Evolutionary conservation across 306 rosid genomes (phyloP).

Genomic region (Elaeagnus macrophylla): DNA sequence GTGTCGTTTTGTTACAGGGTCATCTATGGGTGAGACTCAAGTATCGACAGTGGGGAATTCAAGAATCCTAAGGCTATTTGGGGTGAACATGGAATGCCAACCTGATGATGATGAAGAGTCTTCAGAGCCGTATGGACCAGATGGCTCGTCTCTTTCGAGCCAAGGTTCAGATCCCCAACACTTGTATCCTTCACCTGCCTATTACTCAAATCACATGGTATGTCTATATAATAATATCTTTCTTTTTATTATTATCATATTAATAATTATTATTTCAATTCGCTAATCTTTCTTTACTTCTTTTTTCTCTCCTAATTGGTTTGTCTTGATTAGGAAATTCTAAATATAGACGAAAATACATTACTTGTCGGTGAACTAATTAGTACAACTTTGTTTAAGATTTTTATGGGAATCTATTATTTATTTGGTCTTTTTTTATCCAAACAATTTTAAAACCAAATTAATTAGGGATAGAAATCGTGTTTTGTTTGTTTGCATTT

Average conservation of each 20-base stretch:
- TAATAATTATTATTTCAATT: neutral
- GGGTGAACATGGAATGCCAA: slow-evolving; percentile 90
- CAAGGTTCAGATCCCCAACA: slow-evolving; percentile 32
- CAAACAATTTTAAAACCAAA: no score
- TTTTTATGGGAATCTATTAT: no score
- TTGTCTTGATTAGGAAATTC: no score
- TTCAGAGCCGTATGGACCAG: slow-evolving; percentile 46
- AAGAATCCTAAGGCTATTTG: slow-evolving; percentile 73
- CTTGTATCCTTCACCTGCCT: slow-evolving; percentile 25
- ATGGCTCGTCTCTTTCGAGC: slow-evolving; percentile 34
- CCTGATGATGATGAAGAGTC: slow-evolving; percentile 15
- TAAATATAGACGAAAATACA: no score
- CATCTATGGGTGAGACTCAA: slow-evolving; percentile 27
- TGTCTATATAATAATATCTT: slow-evolving; percentile 11
- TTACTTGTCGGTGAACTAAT: no score
- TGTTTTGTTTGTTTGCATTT: no score
- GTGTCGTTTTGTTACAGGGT: slow-evolving; percentile 27
- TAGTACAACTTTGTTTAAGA: no score
- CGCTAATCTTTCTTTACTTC: slow-evolving; percentile 16
- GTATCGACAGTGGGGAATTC: slow-evolving; percentile 48
- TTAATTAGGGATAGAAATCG: no score
- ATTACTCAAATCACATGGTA: slow-evolving; percentile 52
- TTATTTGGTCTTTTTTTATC: no score
- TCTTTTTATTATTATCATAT: neutral
- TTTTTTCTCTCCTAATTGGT: no score